Conservation (phyloP, 805 yeast genomes). For the Teunomyces cretensis region DNA sequence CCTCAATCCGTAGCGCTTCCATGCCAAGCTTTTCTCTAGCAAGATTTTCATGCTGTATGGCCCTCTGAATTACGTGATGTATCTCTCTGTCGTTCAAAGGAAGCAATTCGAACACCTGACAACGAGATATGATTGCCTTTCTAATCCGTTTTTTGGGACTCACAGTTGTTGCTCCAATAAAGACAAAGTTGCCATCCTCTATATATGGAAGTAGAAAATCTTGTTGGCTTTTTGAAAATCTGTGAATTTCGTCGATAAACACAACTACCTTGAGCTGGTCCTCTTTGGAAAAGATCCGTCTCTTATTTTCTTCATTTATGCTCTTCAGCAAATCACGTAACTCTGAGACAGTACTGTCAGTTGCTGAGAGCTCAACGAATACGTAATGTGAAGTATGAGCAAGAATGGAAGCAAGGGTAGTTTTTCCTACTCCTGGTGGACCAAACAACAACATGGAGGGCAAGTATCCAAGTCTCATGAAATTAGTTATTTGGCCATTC, state of each 20-base stretch:
- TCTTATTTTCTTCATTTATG: constrained; percentile 45
- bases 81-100: constrained; percentile 53
- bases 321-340: constrained; percentile 57
- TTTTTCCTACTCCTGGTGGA: constrained; percentile 95
- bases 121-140: constrained; percentile 79
- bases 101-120: constrained; percentile 72
- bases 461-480: constrained; percentile 59
- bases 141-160: constrained; percentile 75
- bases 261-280: constrained; percentile 42
- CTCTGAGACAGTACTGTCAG: constrained; percentile 66
- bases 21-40: constrained; percentile 13
- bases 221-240: constrained; percentile 85
- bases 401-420: constrained; percentile 73
- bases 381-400: constrained; percentile 53
- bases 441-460: constrained; percentile 95
- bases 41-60: constrained; percentile 44
- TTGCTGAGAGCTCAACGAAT: constrained; percentile 83
- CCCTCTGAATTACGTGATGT: constrained; percentile 52
- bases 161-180: constrained; percentile 91
- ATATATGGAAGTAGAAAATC: constrained; percentile 81
- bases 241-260: constrained; percentile 90
- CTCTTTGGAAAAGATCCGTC: constrained; percentile 28
- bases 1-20: background rate
- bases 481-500: constrained; percentile 64
- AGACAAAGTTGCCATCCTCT: constrained; percentile 76